A percentile compares a stretch with the other conserved stretches of the same genome.
phyloP scores from a whole-genome alignment of 129 eudicot species.

The Centella asiatica region DNA sequence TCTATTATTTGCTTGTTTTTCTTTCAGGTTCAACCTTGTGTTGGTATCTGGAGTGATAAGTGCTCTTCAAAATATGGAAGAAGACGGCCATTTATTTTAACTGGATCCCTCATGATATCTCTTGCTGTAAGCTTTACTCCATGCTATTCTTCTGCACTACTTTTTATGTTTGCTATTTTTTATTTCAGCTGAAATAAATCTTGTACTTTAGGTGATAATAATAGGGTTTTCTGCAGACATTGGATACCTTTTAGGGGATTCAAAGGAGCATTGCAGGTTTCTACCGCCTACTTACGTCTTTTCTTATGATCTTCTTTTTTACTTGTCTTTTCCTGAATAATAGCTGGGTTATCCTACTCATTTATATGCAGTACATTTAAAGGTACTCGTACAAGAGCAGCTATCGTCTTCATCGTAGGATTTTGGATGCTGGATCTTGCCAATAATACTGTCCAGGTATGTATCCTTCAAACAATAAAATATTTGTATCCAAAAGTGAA shows the following conservation, averaged over 20 bases:
- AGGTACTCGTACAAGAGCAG: slow-evolving; percentile 94
- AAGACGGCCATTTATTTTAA: slow-evolving; percentile 84
- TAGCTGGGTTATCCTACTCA: not conserved
- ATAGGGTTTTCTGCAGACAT: slow-evolving; percentile 99
- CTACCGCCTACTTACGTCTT: slow-evolving; percentile 14
- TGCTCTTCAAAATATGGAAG: slow-evolving; percentile 94
- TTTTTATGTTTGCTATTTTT: slow-evolving; percentile 2
- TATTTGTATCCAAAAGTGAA: not conserved
- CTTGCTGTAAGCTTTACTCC: slow-evolving; percentile 55
- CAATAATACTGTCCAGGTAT: slow-evolving; percentile 93
- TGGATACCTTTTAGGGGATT: slow-evolving; percentile 89
- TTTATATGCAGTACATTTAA: slow-evolving; percentile 66
- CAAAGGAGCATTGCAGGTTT: slow-evolving; percentile 94
- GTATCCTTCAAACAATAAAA: not conserved
- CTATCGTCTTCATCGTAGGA: slow-evolving; percentile 80
- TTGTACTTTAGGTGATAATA: slow-evolving; percentile 67
- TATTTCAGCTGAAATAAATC: slow-evolving; percentile 29
- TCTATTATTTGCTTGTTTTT: slow-evolving; percentile 11
- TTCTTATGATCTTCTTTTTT: not conserved
- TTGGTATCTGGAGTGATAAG: slow-evolving; percentile 98
- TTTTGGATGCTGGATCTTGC: slow-evolving; percentile 99
- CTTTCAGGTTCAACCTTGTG: slow-evolving; percentile 97
- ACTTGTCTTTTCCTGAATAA: not conserved
- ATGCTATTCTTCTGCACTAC: slow-evolving; percentile 2
- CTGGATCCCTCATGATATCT: slow-evolving; percentile 87